Conservation (phyloP, 1,284 basidiomycete genomes). For the Volvariella surrecta region DNA sequence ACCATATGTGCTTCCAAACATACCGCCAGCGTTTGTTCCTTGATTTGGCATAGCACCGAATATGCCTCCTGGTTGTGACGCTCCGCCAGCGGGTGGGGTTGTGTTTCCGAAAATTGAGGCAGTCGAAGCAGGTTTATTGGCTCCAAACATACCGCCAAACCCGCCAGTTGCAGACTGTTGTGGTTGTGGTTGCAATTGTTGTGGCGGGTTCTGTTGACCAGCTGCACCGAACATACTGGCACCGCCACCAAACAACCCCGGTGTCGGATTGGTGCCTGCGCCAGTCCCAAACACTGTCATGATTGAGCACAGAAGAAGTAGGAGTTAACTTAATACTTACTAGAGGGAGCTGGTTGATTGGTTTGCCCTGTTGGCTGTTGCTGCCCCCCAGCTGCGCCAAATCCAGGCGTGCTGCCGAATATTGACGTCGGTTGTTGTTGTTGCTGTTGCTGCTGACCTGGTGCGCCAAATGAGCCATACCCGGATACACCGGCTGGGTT, state of each 20-base stretch:
- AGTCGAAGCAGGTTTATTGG: constrained; percentile 3
- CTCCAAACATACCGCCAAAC: constrained; percentile 6
- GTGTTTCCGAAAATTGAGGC: constrained; percentile 11
- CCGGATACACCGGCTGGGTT: constrained; percentile 8
- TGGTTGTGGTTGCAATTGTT: constrained; percentile 14
- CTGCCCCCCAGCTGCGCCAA: constrained; percentile 13
- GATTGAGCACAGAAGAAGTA: constrained; percentile 1
- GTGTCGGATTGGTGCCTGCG: constrained; percentile 9
- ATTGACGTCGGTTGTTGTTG: constrained; percentile 16
- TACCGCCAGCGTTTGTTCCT: constrained; percentile 17
- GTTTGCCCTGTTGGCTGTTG: constrained; percentile 11
- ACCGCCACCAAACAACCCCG: constrained; percentile 8
- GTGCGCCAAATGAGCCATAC: constrained; percentile 22
- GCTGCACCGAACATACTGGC: constrained; percentile 15
- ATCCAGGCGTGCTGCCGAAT: constrained; percentile 6
- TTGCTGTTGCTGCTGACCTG: constrained; percentile 20
- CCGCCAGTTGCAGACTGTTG: constrained; percentile 7
- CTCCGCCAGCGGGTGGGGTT: constrained; percentile 14
- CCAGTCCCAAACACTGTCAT: constrained; percentile 17
- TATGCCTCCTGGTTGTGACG: constrained; percentile 26
- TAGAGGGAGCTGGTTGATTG: neutral
- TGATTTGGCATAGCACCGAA: constrained; percentile 28
- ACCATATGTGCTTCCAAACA: constrained; percentile 33
- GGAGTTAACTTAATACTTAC: neutral
- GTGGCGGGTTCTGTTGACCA: constrained; percentile 17